Percentiles rank a stretch among this genome's conserved stretches.
Conservation (phyloP, 1,284 basidiomycete genomes). For the Cryptococcus sp. region DNA sequence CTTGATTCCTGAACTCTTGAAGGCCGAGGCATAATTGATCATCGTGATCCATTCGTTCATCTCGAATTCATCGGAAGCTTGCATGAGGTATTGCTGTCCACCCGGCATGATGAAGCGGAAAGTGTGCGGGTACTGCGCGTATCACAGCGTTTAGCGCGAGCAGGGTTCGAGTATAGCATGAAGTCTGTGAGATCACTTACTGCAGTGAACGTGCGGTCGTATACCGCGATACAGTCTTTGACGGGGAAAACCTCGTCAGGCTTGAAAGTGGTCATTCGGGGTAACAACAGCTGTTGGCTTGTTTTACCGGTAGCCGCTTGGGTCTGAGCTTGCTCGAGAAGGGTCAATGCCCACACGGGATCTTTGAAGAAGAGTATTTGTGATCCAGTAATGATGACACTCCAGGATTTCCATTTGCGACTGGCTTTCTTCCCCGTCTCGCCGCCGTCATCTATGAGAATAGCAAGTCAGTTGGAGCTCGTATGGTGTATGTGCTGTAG, state of each 20-base stretch:
- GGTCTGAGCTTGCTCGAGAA: constrained; percentile 61
- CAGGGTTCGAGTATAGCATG: constrained; percentile 6
- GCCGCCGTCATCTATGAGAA: constrained; percentile 63
- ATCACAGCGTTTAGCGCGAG: neutral
- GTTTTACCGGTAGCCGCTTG: constrained; percentile 1
- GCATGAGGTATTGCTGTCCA: constrained; percentile 74
- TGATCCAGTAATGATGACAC: constrained; percentile 82
- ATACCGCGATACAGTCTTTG: constrained; percentile 74
- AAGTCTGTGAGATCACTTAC: constrained; percentile 53
- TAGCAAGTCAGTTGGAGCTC: constrained; percentile 3
- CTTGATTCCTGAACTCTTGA: constrained; percentile 80
- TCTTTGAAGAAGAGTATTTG: constrained; percentile 94
- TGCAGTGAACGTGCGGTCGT: constrained; percentile 73
- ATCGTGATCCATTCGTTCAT: constrained; percentile 89
- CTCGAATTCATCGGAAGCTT: constrained; percentile 70
- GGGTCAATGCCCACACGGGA: constrained; percentile 64
- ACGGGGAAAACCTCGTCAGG: constrained; percentile 87
- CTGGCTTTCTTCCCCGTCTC: constrained; percentile 74
- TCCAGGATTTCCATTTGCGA: constrained; percentile 87
- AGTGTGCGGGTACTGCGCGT: constrained; percentile 65
- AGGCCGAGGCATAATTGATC: constrained; percentile 93
- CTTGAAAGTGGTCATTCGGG: constrained; percentile 66
- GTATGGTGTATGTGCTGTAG: neutral
- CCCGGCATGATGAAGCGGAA: constrained; percentile 77
- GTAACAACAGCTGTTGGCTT: constrained; percentile 50